Evolutionary conservation across 78 protist genomes (phyloP), one percentile per base, ranked within the genome.

Genomic region (Guillardia theta): DNA sequence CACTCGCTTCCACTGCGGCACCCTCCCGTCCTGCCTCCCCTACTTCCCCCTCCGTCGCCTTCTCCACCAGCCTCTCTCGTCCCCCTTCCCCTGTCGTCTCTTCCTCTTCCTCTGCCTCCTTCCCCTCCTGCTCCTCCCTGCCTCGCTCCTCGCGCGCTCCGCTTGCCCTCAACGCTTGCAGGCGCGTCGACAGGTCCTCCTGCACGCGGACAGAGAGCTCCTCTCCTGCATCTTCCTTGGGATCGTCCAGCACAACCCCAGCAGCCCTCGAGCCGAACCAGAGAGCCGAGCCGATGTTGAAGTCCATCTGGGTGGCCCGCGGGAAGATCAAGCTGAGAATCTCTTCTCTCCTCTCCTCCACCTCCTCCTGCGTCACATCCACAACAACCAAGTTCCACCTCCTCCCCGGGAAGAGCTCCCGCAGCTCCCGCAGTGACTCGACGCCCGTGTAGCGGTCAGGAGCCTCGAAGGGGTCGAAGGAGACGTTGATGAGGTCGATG

Each of bases 251-350:
- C 70, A 58, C 70, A 0, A 24, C 39, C 70, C 70, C 70, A 24
- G 21, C 70, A 80, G 48, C 6, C 97, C 98, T 50, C 96, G 96
- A 97, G 96, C 70, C 70, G 70, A 58, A 70, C 83, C 83, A 70
- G n/a, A 70, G 64, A 37, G 99, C 99, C 1, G 96, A 44, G 21
- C 96, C 98, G 37, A 98, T 97, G 93, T 97, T 98, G 94, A 96
- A 53, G 95, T 98, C 99, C 98, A 98, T 96, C 90, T 70, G 83
- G 0, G 98, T 97, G 45, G 24, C 36, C 19, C 77, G 41, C 5
- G 97, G 97, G 0, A 5, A 9, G 19, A 96, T 0, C 30, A 90
- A 88, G 44, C 6, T 64, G 87, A 1, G 90, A 94, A 95, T 33
- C 64, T 22, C 44, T 0, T 22, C 30, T 41, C 94, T 44, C 92